Evolutionary conservation across 176 grass and related monocot genomes (phyloP).

Genomic region (Carex littledalei): DNA sequence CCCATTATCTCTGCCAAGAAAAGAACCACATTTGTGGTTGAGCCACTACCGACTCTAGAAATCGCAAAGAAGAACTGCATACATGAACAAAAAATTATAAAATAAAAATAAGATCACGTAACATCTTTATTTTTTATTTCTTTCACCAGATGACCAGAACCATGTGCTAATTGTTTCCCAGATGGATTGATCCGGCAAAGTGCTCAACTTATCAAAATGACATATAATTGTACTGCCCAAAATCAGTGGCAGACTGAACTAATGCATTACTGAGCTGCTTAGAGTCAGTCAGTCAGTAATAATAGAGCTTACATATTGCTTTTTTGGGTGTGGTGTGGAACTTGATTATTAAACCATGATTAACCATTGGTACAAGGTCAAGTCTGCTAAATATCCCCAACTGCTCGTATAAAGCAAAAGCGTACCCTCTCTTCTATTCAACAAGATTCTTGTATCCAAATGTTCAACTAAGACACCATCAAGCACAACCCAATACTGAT

Average conservation of each 20-base stretch:
- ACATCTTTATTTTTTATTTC: not conserved
- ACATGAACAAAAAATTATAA: not conserved
- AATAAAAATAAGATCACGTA: not conserved
- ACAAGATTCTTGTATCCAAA: not conserved
- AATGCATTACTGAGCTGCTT: not conserved
- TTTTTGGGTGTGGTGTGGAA: not conserved
- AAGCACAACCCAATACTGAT: not conserved
- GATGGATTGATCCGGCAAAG: not conserved
- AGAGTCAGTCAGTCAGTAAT: not conserved
- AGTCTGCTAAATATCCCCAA: not conserved
- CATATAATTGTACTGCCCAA: not conserved
- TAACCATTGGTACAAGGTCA: not conserved
- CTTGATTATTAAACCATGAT: not conserved
- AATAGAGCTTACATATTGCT: not conserved
- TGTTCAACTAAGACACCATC: not conserved
- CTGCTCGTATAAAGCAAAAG: not conserved
- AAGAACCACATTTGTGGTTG: slow-evolving; percentile 91
- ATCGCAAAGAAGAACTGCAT: slow-evolving; percentile 96
- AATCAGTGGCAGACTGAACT: not conserved
- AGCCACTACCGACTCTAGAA: slow-evolving; percentile 93
- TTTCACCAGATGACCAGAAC: not conserved
- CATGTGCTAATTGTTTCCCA: not conserved
- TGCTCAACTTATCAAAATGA: not conserved
- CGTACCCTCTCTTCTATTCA: not conserved
- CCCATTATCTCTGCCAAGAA: slow-evolving; percentile 99